These are phyloP conservation scores for thale cress (Arabidopsis thaliana) DNA, from an alignment of 345 rosid genomes.

Conservation along the genomic window TAIR10.1 NC_003070.9:26131501-26132000, in stretches of 20 bases:
- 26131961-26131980: slow-evolving; percentile 64
- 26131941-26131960: slow-evolving; percentile 50
- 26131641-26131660: slow-evolving; percentile 47
- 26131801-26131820: slow-evolving; percentile 2
- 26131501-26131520: slow-evolving; percentile 25
- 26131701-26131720: slow-evolving; percentile 48
- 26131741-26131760: slow-evolving; percentile 43
- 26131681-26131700: slow-evolving; percentile 43
- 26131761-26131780: not conserved
- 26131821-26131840: slow-evolving; percentile 8
- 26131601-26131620: slow-evolving; percentile 17
- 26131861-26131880: not conserved
- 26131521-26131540: slow-evolving; percentile 25
- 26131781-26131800: not conserved
- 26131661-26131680: slow-evolving; percentile 57
- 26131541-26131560: slow-evolving; percentile 8
- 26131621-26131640: slow-evolving; percentile 10
- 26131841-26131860: slow-evolving; percentile 1
- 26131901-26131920: not conserved
- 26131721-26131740: slow-evolving; percentile 36
- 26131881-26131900: not conserved
- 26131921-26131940: slow-evolving; percentile 3
- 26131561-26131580: slow-evolving; percentile 24
- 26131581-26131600: slow-evolving; percentile 24
- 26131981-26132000: slow-evolving; percentile 81